phyloP scores from a whole-genome alignment of 805 yeast genomes.

The Lipomyces lipofer region DNA sequence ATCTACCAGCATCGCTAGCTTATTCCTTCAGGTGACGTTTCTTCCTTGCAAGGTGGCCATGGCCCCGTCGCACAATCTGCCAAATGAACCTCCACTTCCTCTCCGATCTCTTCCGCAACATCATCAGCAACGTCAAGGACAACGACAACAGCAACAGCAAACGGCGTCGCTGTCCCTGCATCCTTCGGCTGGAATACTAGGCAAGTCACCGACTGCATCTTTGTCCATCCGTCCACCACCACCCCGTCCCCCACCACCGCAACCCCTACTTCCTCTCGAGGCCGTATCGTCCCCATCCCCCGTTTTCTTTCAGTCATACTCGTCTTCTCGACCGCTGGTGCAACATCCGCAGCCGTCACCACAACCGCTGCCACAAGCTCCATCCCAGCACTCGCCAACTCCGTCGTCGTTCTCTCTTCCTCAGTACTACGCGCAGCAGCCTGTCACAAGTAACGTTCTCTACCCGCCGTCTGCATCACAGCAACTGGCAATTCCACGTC shows the following conservation, averaged over 20 bases:
- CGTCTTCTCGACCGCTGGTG: slow-evolving; percentile 7
- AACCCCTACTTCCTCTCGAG: not conserved
- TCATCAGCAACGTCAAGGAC: not conserved
- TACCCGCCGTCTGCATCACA: not conserved
- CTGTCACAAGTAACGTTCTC: not conserved
- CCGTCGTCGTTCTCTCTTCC: slow-evolving; percentile 4
- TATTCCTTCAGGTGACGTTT: too few species aligned
- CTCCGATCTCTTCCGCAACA: not conserved
- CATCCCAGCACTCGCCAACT: not conserved
- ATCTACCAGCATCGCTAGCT: too few species aligned
- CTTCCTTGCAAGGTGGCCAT: too few species aligned
- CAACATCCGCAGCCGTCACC: slow-evolving; percentile 8
- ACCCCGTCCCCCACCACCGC: slow-evolving; percentile 5
- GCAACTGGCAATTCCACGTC: slow-evolving; percentile 5
- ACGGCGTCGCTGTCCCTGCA: not conserved
- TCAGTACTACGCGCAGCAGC: too few species aligned
- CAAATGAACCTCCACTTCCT: too few species aligned
- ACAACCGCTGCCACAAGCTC: slow-evolving; percentile 9
- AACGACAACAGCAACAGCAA: not conserved
- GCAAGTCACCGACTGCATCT: too few species aligned
- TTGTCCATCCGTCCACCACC: slow-evolving; percentile 5
- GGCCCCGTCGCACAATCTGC: too few species aligned
- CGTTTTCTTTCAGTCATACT: not conserved
- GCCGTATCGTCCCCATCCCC: not conserved
- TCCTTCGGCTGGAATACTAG: too few species aligned